Evolutionary conservation across 768 basidiomycete species (phyloP).

Genomic region (Daedaleopsis sinensis): DNA sequence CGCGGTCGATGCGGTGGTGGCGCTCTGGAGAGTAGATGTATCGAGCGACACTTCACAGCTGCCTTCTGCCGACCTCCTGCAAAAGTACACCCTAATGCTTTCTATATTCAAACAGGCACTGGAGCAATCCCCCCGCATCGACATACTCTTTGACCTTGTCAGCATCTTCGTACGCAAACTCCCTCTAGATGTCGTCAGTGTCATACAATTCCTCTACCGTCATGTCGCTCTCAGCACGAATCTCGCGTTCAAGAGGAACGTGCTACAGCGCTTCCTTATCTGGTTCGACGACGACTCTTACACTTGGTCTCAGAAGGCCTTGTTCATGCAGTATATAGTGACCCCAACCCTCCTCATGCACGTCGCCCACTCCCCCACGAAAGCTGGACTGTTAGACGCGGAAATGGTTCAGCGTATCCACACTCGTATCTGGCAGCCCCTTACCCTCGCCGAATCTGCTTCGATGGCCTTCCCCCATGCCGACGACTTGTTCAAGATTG

Average conservation of each 20-base stretch:
- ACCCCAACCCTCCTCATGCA: slow-evolving; percentile 86
- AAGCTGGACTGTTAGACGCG: slow-evolving; percentile 66
- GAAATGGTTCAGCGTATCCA: slow-evolving; percentile 74
- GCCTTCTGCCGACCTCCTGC: slow-evolving; percentile 52
- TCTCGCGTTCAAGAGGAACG: slow-evolving; percentile 72
- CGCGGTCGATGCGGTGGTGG: slow-evolving; percentile 71
- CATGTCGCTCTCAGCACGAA: slow-evolving; percentile 80
- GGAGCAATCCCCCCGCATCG: slow-evolving; percentile 73
- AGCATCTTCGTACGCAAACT: slow-evolving; percentile 78
- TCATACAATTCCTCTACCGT: slow-evolving; percentile 84
- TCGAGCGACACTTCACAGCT: slow-evolving; percentile 30
- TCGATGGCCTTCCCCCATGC: slow-evolving; percentile 47
- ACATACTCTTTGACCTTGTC: slow-evolving; percentile 87
- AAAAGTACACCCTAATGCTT: slow-evolving; percentile 66
- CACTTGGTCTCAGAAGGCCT: slow-evolving; percentile 77
- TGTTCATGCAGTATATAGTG: slow-evolving; percentile 79
- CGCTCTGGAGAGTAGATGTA: slow-evolving; percentile 65
- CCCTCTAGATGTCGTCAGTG: slow-evolving; percentile 77
- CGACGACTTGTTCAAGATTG: slow-evolving; percentile 89
- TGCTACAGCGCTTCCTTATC: slow-evolving; percentile 81
- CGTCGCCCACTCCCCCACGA: slow-evolving; percentile 54
- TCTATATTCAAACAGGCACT: slow-evolving; percentile 78
- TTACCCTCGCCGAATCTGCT: slow-evolving; percentile 50
- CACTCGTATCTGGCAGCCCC: slow-evolving; percentile 79
- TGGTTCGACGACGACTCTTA: slow-evolving; percentile 74